A percentile compares a stretch with the other conserved stretches of the same genome.
Evolutionary conservation across 75 land plant genomes (phyloP).

Genomic region (Sequoia sempervirens): DNA sequence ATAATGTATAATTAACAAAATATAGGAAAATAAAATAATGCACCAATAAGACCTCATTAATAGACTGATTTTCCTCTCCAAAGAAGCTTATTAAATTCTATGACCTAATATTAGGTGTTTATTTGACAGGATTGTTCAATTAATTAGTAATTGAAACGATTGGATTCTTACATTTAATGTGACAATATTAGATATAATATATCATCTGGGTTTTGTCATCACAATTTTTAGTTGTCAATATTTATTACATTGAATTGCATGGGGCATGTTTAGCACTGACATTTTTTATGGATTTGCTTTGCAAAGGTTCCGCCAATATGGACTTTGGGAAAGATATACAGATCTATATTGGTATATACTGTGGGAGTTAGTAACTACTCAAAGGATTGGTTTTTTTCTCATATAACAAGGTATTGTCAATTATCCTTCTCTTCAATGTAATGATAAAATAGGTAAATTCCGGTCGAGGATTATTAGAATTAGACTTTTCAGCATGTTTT

Average conservation of each 20-base stretch:
- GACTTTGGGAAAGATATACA: slow-evolving; percentile 68
- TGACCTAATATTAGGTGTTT: no score
- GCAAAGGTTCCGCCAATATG: slow-evolving; percentile 64
- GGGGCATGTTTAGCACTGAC: not conserved
- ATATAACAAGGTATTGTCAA: slow-evolving; percentile 42
- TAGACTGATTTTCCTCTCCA: no score
- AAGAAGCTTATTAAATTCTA: no score
- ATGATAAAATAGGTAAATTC: not conserved
- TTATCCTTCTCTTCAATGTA: not conserved
- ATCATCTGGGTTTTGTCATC: not conserved
- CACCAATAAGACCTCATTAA: no score
- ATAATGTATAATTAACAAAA: no score
- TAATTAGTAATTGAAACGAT: not conserved
- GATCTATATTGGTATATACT: slow-evolving; percentile 62
- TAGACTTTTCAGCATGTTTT: not conserved
- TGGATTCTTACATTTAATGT: not conserved
- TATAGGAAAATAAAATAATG: no score
- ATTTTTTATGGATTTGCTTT: not conserved
- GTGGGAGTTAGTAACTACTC: slow-evolving; percentile 49
- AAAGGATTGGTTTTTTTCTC: slow-evolving; percentile 68
- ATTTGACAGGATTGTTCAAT: not conserved
- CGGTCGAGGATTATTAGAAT: not conserved
- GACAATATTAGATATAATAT: not conserved
- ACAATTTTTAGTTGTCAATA: not conserved
- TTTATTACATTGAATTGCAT: not conserved